A percentile compares a stretch with the other conserved stretches of the same genome.
Evolutionary conservation across 2,329 filamentous ascomycete species (phyloP).

Genomic region (Hirsutella minnesotensis): DNA sequence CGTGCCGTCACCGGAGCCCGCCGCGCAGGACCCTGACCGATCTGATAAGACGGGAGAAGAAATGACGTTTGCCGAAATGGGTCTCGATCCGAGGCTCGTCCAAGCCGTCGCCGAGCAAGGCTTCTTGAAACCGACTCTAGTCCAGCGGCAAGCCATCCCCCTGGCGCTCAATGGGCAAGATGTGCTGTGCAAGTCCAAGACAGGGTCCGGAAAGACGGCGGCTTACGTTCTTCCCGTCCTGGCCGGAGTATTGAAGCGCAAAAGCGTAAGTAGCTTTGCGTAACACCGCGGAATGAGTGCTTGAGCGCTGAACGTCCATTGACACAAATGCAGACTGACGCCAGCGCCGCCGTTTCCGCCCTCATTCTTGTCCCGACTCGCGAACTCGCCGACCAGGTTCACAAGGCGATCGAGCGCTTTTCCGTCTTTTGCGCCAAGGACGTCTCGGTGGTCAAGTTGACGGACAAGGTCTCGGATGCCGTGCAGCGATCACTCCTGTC

Average conservation of each 20-base stretch:
- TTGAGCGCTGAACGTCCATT: not conserved
- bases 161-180: constrained; percentile 79
- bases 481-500: constrained; percentile 81
- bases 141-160: constrained; percentile 81
- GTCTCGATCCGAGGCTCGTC: constrained; percentile 73
- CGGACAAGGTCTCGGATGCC: constrained; percentile 78
- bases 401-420: constrained; percentile 65
- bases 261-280: constrained; percentile 37
- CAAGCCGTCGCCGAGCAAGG: constrained; percentile 77
- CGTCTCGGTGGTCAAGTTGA: constrained; percentile 72
- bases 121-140: constrained; percentile 76
- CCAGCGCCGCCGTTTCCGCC: constrained; percentile 49
- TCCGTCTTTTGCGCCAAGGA: constrained; percentile 77
- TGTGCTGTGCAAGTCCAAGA: constrained; percentile 84
- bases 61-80: constrained; percentile 60
- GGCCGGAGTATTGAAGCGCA: constrained; percentile 69
- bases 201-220: constrained; percentile 94
- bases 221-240: constrained; percentile 88
- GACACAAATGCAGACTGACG: constrained; percentile 28
- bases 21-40: constrained; percentile 9
- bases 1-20: constrained; percentile 25
- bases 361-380: constrained; percentile 89
- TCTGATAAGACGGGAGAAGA: constrained; percentile 22
- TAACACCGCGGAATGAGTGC: not conserved
- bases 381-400: constrained; percentile 87